Percentiles rank a stretch among this genome's conserved stretches.
phyloP scores from a whole-genome alignment of 208 protist species.

The Trichomonas tenax region DNA sequence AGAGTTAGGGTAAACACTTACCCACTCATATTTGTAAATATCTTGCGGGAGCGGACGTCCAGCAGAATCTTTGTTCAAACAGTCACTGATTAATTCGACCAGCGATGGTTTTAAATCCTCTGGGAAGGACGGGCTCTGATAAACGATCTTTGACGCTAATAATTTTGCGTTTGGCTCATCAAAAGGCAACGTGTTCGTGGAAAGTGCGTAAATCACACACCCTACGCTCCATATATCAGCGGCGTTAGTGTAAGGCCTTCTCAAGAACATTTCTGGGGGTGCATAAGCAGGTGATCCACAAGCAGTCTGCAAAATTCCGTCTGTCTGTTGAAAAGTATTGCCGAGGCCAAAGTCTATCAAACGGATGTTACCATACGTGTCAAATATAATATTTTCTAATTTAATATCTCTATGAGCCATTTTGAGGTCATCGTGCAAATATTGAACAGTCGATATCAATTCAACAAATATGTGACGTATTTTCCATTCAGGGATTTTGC shows the following conservation, averaged over 20 bases:
- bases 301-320: too few relatives aligned
- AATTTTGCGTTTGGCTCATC: background rate
- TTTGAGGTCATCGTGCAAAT: slow-evolving; percentile 24
- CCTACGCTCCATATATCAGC: background rate
- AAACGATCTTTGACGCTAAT: background rate
- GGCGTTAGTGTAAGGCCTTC: background rate
- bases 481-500: background rate
- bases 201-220: background rate
- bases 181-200: background rate
- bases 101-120: background rate
- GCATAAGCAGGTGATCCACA: background rate
- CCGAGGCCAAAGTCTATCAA: slow-evolving; percentile 27
- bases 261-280: slow-evolving; percentile 21
- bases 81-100: background rate
- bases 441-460: background rate
- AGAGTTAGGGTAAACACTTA: background rate
- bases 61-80: background rate
- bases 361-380: slow-evolving; percentile 12
- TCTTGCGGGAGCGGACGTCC: background rate
- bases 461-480: background rate
- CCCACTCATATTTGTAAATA: slow-evolving; percentile 24
- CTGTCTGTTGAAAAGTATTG: background rate
- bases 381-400: slow-evolving; percentile 28
- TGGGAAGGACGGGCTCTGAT: background rate
- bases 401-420: slow-evolving; percentile 35